phyloP scores from a whole-genome alignment of 179 eudicot species.

The Beta macrorhiza region DNA sequence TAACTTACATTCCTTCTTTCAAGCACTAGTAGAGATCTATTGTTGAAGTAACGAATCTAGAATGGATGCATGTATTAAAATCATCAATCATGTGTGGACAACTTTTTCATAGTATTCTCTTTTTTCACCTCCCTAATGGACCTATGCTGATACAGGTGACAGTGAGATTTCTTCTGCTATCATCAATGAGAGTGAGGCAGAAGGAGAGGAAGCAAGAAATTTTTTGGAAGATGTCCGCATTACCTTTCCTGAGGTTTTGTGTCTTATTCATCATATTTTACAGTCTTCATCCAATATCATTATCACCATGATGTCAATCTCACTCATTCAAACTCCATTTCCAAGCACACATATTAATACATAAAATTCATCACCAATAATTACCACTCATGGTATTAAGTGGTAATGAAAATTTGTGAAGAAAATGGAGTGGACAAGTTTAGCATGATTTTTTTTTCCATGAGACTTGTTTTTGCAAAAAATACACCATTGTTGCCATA shows the following conservation, averaged over 20 bases:
- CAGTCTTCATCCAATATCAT: background rate
- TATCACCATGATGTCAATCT: background rate
- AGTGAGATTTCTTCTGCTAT: conserved; percentile 70
- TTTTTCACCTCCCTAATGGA: background rate
- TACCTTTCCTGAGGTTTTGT: conserved; percentile 81
- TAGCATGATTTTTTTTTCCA: background rate
- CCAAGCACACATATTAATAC: background rate
- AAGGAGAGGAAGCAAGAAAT: conserved; percentile 81
- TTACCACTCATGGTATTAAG: background rate
- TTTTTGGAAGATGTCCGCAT: conserved; percentile 90
- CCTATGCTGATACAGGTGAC: conserved; percentile 48
- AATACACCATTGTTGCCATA: background rate
- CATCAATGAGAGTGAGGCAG: conserved; percentile 76
- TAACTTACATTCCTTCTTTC: too few species aligned
- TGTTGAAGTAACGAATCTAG: background rate
- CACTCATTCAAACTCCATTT: background rate
- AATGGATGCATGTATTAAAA: too few species aligned
- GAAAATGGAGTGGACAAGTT: background rate
- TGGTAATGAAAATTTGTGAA: background rate
- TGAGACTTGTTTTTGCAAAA: background rate
- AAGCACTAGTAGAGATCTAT: conserved; percentile 1
- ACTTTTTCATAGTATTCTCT: too few species aligned
- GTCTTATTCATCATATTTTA: conserved; percentile 8
- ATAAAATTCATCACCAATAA: background rate
- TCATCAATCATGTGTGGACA: too few species aligned